Percentiles rank a stretch among this genome's conserved stretches.
Conservation (phyloP, 768 basidiomycete genomes). For the Clathrus columnatus region DNA sequence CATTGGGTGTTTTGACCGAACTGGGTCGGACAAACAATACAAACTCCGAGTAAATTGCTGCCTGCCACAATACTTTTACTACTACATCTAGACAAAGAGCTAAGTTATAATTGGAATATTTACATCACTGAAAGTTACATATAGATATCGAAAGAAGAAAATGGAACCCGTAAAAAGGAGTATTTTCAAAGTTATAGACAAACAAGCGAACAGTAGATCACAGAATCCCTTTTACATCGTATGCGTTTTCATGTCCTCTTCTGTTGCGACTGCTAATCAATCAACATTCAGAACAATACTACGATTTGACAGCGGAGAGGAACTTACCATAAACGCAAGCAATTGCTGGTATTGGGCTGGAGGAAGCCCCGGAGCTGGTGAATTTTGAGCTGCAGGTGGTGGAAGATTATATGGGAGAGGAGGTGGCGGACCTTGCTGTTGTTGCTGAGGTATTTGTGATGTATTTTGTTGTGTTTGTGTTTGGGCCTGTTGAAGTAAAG, state of each 20-base stretch:
- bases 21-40: too few relatives aligned
- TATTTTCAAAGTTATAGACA: neutral
- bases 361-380: constrained; percentile 28
- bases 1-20: too few relatives aligned
- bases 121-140: neutral
- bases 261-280: neutral
- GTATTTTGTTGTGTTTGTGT: constrained; percentile 26
- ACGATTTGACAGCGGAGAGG: neutral
- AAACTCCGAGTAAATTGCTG: too few relatives aligned
- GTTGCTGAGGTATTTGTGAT: constrained; percentile 22
- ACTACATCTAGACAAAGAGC: too few relatives aligned
- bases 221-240: neutral
- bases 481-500: constrained; percentile 50
- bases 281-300: neutral
- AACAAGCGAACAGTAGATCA: neutral
- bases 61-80: too few relatives aligned
- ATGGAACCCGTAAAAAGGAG: neutral
- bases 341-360: constrained; percentile 49
- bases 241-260: neutral
- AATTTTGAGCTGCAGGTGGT: constrained; percentile 36
- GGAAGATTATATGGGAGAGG: constrained; percentile 29
- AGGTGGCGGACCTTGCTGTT: constrained; percentile 15
- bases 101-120: too few relatives aligned
- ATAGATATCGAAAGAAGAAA: neutral
- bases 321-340: constrained; percentile 59